Base-by-base conservation (phyloP, 2,329 filamentous ascomycete species). In the Fusarium kyushuense region DNA sequence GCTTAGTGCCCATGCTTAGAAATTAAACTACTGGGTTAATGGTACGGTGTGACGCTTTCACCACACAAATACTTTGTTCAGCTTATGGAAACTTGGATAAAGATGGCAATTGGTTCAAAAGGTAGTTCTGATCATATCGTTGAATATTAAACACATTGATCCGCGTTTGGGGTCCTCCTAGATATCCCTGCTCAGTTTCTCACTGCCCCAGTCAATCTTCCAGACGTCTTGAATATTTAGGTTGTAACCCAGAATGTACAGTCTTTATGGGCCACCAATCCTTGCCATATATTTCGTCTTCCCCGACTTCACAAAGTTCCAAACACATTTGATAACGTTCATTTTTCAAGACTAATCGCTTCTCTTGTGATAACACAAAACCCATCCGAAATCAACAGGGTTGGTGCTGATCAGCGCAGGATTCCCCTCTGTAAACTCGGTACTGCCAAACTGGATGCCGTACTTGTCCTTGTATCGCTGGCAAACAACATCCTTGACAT, bases 381-480 rank as follows among this genome's bases (percentile, higher is more conserved):
- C 61, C 46, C 51, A 69, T 2, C 65, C 65, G 51, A 62, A 62
- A 5, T 66, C 65, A 21, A 68, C 65, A 7, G 65, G 65, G 12
- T 69, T 68, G n/a, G 65, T 68, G n/a, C 51, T 62, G 3, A 68
- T 40, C 4, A 61, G 43, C 11, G 65, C 65, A 17, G 65, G 60
- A 3, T 69, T 66, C 3, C 27, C 55, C 14, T 69, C 33, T 0
- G 29, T 49, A 12, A 68, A 69, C 42, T 68, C 65, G 3, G 52
- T 4, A 8, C 65, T 69, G 1, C 65, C 65, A 16, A 65, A 51
- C 33, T 66, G 65, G 3, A 68, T 41, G 10, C 65, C 65, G n/a
- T 66, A 66, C 41, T 19, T 62, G 57, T 68, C 65, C 0, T 46
- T 32, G n/a, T 68, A 68, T 12, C 60, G n/a, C 43, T 68, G 65